A percentile compares a stretch with the other conserved stretches of the same genome.
Evolutionary conservation across 345 rosid genomes (phyloP).

Genomic region (Schrenkiella parvula): DNA sequence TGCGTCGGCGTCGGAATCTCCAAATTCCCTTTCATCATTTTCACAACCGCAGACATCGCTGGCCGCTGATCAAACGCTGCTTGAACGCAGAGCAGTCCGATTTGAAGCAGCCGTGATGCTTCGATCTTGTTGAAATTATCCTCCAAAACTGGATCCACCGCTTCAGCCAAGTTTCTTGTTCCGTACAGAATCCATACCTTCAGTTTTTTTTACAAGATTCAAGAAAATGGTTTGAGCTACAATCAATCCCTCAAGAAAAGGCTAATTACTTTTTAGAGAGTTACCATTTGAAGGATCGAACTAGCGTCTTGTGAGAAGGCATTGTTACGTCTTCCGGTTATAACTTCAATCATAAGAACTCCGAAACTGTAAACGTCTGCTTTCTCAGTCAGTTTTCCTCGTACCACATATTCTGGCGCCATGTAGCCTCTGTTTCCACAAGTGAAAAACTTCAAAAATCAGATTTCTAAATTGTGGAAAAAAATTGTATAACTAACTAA

Average conservation of each 20-base stretch:
- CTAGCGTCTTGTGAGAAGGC: conserved; percentile 35
- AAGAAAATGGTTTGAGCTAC: background rate
- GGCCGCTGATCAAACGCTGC: conserved; percentile 85
- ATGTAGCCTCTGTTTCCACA: conserved; percentile 66
- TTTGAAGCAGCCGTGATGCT: conserved; percentile 49
- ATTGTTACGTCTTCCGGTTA: conserved; percentile 56
- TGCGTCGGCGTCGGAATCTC: conserved; percentile 64
- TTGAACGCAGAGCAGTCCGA: conserved; percentile 80
- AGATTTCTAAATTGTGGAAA: background rate
- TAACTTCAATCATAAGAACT: conserved; percentile 65
- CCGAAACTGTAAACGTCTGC: conserved; percentile 88
- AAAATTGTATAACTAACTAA: background rate
- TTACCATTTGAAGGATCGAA: conserved; percentile 63
- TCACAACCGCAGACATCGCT: conserved; percentile 66
- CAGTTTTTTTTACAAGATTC: conserved; percentile 6
- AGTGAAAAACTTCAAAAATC: background rate
- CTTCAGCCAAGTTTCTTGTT: conserved; percentile 44
- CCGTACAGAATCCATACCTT: conserved; percentile 61
- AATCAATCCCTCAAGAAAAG: background rate
- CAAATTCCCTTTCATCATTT: conserved; percentile 47
- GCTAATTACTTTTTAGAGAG: background rate
- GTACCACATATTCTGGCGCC: conserved; percentile 85
- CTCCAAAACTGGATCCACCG: conserved; percentile 53
- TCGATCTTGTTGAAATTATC: conserved; percentile 44
- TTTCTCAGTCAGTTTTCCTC: conserved; percentile 77